phyloP scores from a whole-genome alignment of 257 asterid genomes.

The Solanum bukasovii region DNA sequence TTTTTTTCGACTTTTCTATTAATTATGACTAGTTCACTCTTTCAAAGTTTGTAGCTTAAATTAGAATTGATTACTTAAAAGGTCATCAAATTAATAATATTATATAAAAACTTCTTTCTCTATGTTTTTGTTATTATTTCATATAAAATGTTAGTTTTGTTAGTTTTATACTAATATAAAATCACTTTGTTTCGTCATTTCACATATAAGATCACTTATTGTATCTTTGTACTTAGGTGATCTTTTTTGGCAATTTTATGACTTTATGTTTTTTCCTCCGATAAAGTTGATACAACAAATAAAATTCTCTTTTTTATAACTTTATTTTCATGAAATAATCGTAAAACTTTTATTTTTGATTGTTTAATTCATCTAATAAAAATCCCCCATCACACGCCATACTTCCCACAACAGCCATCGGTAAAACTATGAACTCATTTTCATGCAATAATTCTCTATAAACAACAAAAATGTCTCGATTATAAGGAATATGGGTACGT shows the following conservation, averaged over 20 bases:
- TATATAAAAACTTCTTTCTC: neutral
- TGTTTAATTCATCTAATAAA: neutral
- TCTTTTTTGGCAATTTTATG: neutral
- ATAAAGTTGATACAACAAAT: too few species aligned
- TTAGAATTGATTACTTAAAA: neutral
- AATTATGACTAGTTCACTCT: neutral
- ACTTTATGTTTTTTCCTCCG: neutral
- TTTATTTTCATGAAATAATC: neutral
- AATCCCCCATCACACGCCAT: neutral
- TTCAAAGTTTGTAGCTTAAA: neutral
- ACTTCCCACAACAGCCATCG: neutral
- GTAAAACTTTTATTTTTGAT: too few species aligned
- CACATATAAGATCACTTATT: neutral
- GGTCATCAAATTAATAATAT: too few species aligned
- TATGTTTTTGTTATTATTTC: too few species aligned
- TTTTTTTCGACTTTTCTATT: neutral
- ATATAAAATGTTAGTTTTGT: too few species aligned
- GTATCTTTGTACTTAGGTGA: too few species aligned
- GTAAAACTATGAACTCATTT: neutral
- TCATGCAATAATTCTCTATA: neutral
- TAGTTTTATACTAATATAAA: neutral
- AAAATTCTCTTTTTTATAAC: neutral
- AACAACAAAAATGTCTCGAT: neutral
- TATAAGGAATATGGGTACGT: neutral
- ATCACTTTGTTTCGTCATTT: neutral